Percentiles rank a stretch among this genome's conserved stretches.
These are phyloP conservation scores for Amanita fuliginea DNA, from an alignment of 768 basidiomycete species.

Conservation along the genomic window DNA sequence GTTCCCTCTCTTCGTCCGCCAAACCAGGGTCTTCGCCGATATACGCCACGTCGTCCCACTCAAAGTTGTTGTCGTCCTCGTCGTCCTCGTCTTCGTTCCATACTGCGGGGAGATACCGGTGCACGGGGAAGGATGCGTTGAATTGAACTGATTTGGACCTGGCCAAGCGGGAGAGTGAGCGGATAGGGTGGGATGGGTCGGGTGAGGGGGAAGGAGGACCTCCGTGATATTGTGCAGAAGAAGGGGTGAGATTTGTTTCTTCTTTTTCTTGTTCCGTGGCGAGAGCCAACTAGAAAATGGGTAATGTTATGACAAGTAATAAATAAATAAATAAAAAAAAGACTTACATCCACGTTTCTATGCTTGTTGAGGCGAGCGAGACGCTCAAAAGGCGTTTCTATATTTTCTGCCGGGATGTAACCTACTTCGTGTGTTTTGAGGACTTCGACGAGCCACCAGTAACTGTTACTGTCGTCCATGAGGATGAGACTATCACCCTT, in stretches of 20 bases:
- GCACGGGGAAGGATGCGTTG: slow-evolving; percentile 51
- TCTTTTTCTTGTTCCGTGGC: slow-evolving; percentile 64
- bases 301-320: slow-evolving; percentile 4
- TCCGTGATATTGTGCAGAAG: slow-evolving; percentile 34
- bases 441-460: slow-evolving; percentile 99
- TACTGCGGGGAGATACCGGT: slow-evolving; percentile 73
- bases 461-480: slow-evolving; percentile 97
- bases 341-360: slow-evolving; percentile 79
- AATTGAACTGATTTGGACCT: slow-evolving; percentile 55
- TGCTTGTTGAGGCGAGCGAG: slow-evolving; percentile 95
- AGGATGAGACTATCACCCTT: slow-evolving; percentile 95
- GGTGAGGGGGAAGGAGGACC: slow-evolving; percentile 43
- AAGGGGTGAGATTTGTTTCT: slow-evolving; percentile 43
- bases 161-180: slow-evolving; percentile 13
- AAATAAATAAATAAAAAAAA: too few species aligned
- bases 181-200: slow-evolving; percentile 13
- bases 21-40: slow-evolving; percentile 59
- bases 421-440: slow-evolving; percentile 98
- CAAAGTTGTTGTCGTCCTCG: slow-evolving; percentile 52
- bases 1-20: slow-evolving; percentile 37
- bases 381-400: slow-evolving; percentile 96
- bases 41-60: slow-evolving; percentile 61
- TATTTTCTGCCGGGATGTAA: slow-evolving; percentile 98
- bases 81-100: slow-evolving; percentile 71
- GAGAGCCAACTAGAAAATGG: slow-evolving; percentile 58